Evolutionary conservation across 2,329 filamentous ascomycete genomes (phyloP).

Genomic region (Fusarium verticillioides): DNA sequence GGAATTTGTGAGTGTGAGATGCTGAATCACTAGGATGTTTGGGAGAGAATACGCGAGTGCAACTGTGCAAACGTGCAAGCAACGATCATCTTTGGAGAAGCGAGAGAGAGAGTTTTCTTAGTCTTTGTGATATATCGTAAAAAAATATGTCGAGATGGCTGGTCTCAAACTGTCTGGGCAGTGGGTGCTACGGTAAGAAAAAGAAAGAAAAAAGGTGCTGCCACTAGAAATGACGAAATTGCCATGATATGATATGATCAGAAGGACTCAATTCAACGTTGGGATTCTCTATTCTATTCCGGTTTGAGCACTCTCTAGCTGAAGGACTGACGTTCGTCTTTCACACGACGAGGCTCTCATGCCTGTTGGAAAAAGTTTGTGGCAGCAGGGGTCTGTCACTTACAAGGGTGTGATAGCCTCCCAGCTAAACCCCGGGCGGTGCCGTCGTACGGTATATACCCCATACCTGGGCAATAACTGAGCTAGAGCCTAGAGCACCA

Average conservation of each 20-base stretch:
- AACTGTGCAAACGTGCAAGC: constrained; percentile 3
- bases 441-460: constrained; percentile 30
- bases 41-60: constrained; percentile 12
- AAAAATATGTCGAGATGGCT: background rate
- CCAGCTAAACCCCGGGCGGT: constrained; percentile 10
- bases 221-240: background rate
- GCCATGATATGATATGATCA: constrained; percentile 12
- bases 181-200: background rate
- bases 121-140: constrained; percentile 19
- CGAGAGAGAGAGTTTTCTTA: background rate
- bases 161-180: background rate
- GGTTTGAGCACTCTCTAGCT: background rate
- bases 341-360: constrained; percentile 8
- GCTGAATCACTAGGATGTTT: constrained; percentile 4
- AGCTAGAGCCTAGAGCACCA: background rate
- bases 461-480: constrained; percentile 7
- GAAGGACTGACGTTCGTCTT: background rate
- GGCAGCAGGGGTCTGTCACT: constrained; percentile 17
- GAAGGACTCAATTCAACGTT: background rate
- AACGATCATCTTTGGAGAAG: constrained; percentile 13
- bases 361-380: constrained; percentile 16
- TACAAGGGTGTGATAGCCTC: constrained; percentile 8
- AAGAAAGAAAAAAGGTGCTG: constrained; percentile 21
- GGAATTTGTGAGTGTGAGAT: background rate
- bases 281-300: background rate